These are phyloP conservation scores for Apophysomyces sp. DNA, from an alignment of 371 early-diverging fungal species.

Conservation along the genomic window DNA sequence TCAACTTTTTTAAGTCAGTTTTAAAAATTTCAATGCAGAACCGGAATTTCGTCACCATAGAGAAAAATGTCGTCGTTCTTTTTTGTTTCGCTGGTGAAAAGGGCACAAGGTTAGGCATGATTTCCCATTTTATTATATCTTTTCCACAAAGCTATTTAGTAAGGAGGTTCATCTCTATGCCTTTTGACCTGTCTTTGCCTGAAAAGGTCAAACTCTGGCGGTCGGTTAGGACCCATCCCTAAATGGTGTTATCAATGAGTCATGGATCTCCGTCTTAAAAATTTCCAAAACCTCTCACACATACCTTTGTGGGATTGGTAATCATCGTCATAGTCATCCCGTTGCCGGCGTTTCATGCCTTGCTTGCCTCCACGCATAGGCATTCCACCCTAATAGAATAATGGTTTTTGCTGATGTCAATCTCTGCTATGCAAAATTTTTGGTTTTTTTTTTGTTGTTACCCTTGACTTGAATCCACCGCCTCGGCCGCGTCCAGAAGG, in stretches of 20 bases:
- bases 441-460: no score
- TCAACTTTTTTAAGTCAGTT: no score
- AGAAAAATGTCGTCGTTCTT: no score
- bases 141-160: no score
- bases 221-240: constrained; percentile 60
- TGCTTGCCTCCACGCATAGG: constrained; percentile 29
- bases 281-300: no score
- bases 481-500: constrained; percentile 24
- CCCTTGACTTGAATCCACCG: constrained; percentile 36
- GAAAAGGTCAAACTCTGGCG: constrained; percentile 63
- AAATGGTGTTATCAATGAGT: neutral
- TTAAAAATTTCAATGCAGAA: no score
- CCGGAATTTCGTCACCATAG: no score
- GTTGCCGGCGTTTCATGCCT: constrained; percentile 44
- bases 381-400: constrained; percentile 12
- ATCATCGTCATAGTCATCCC: constrained; percentile 59
- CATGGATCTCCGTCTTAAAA: no score
- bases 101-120: no score
- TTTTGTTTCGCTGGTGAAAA: no score
- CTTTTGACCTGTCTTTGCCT: constrained; percentile 58
- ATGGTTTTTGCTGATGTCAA: no score
- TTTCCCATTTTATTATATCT: neutral
- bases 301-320: constrained; percentile 42
- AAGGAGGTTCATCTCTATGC: constrained; percentile 48
- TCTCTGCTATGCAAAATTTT: no score